Base-by-base conservation (phyloP, 495 filamentous ascomycete genomes). In the Xylaria cubensis region DNA sequence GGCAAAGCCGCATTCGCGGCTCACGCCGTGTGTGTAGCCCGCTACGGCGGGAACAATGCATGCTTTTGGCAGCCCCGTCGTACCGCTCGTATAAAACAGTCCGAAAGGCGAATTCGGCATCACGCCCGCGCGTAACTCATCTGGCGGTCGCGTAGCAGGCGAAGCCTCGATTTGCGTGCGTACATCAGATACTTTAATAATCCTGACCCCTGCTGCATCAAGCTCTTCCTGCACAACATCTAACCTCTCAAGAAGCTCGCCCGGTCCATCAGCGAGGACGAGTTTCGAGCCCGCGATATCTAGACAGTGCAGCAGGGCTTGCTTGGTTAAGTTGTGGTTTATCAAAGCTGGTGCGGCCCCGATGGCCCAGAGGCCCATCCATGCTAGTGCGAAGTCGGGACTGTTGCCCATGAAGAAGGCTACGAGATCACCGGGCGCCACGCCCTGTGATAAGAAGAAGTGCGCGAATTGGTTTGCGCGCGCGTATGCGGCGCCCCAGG, bases 341-440 rank as follows among this genome's bases (percentile, higher is more conserved):
- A 95, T 91, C 72, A 91, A 84, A n/a, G 91, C 90, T 0, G 91
- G 90, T 6, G 88, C 90, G 44, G 87, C 88, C 0, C 91, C 92
- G 72, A 93, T 87, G 17, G 86, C 86, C 86, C 87, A 88, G 1
- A 88, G 77, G 0, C 84, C 91, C 55, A 93, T 74, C 86, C 89
- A 89, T 0, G 84, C 85, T 66, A 92, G 86, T 41, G 93, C 76
- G 76, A 93, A 93, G 75, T 93, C 90, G 0, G 88, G 85, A 9
- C 86, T 85, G 75, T 94, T 95, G 69, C 84, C 85, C 76, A 94
- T 84, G 79, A 90, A 93, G 69, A 94, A 86, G 5, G 85, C 87
- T 0, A 94, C 90, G 3, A 94, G 80, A 9, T 94, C 88, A n/a
- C 88, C 88, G 1, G 88, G 87, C 74, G 86, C 76, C 24, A 94